phyloP scores from a whole-genome alignment of 2,329 filamentous ascomycete genomes.

The Parascedosporium putredinis region DNA sequence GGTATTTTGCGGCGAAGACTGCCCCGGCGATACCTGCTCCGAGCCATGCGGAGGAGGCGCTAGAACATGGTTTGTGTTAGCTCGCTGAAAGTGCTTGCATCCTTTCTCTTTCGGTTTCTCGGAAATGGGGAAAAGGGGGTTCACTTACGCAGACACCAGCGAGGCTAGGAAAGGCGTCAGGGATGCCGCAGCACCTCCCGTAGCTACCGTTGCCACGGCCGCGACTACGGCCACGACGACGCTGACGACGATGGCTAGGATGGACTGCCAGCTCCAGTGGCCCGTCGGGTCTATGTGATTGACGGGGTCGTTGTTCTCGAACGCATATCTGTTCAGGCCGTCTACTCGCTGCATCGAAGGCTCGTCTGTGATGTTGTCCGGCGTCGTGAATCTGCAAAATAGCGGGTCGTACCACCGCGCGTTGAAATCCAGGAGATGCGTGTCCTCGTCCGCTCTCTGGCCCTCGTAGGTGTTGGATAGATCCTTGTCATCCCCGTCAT shows the following conservation, averaged over 20 bases:
- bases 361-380: constrained; percentile 7
- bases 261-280: constrained; percentile 4
- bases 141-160: background rate
- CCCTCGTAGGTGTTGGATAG: constrained; percentile 7
- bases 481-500: constrained; percentile 1
- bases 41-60: background rate
- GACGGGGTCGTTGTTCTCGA: constrained; percentile 10
- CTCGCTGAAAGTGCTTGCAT: no score
- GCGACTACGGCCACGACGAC: background rate
- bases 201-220: background rate
- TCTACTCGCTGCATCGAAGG: constrained; percentile 3
- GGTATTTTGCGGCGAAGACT: background rate
- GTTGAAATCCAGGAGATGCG: constrained; percentile 7
- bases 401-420: constrained; percentile 8
- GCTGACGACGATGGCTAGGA: constrained; percentile 7
- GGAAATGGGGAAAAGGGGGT: background rate
- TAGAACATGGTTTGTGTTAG: background rate
- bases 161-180: background rate
- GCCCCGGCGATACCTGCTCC: background rate
- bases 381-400: constrained; percentile 8
- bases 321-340: constrained; percentile 8
- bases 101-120: no score
- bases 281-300: constrained; percentile 10
- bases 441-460: background rate
- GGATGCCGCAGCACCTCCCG: constrained; percentile 2